Percentiles rank a stretch among this genome's conserved stretches.
phyloP scores from a whole-genome alignment of 176 grass and related monocot species.

The Otatea glauca region DNA sequence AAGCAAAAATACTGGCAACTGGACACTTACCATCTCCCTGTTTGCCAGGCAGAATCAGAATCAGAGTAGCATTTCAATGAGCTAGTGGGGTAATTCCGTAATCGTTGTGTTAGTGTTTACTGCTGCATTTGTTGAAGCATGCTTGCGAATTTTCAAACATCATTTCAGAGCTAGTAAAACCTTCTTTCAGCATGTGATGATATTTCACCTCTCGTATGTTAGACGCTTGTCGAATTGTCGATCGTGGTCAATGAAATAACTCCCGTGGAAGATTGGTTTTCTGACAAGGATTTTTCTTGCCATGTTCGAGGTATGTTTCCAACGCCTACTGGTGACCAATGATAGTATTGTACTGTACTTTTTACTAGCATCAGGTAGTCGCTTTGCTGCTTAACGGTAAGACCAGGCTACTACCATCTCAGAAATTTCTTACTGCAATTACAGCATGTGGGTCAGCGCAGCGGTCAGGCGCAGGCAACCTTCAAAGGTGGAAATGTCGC shows the following conservation, averaged over 20 bases:
- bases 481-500: background rate
- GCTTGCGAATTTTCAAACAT: background rate
- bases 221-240: background rate
- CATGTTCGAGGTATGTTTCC: background rate
- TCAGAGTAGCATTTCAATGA: constrained; percentile 36
- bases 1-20: constrained; percentile 93
- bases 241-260: background rate
- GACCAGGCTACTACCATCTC: background rate
- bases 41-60: constrained; percentile 69
- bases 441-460: background rate
- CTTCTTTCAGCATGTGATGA: background rate
- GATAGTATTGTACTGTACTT: background rate
- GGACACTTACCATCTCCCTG: constrained; percentile 87
- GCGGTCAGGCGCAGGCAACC: background rate
- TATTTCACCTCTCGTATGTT: background rate
- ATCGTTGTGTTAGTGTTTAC: background rate
- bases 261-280: background rate
- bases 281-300: background rate
- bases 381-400: background rate
- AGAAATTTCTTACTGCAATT: background rate
- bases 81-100: background rate
- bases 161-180: background rate
- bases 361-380: background rate
- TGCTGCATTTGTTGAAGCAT: constrained; percentile 11
- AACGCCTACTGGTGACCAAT: background rate